Evolutionary conservation across 352 stramenopile genomes (phyloP).

Genomic region (Globisporangium carolinianum): DNA sequence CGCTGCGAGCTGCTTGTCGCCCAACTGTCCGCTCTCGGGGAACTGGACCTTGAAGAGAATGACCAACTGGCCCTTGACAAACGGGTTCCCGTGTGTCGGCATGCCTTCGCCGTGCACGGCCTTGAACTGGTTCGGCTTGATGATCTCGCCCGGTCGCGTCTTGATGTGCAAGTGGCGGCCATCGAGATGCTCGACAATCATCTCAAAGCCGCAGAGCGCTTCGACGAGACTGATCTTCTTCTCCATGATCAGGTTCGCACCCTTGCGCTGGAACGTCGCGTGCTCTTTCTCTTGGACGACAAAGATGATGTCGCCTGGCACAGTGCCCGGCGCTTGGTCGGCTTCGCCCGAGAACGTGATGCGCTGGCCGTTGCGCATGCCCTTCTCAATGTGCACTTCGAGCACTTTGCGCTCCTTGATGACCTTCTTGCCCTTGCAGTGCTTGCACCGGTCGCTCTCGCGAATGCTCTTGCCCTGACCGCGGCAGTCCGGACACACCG

Average conservation of each 20-base stretch:
- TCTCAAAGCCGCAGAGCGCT: slow-evolving; percentile 87
- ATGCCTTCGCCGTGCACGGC: slow-evolving; percentile 96
- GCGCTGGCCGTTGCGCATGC: slow-evolving; percentile 96
- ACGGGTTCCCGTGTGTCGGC: slow-evolving; percentile 96
- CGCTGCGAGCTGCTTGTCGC: slow-evolving; percentile 77
- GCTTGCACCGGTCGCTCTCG: slow-evolving; percentile 91
- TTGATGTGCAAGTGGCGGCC: slow-evolving; percentile 90
- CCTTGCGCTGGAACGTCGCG: slow-evolving; percentile 94
- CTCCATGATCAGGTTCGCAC: slow-evolving; percentile 94
- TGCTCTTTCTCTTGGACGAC: slow-evolving; percentile 98
- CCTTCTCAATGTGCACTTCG: slow-evolving; percentile 98
- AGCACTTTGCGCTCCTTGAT: slow-evolving; percentile 97
- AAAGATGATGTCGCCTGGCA: slow-evolving; percentile 95
- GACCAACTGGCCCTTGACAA: slow-evolving; percentile 97
- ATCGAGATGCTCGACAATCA: slow-evolving; percentile 92
- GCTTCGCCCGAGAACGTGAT: slow-evolving; percentile 96
- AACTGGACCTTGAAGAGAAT: slow-evolving; percentile 98
- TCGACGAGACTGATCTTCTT: slow-evolving; percentile 95
- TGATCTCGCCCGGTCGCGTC: slow-evolving; percentile 89
- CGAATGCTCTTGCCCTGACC: slow-evolving; percentile 93
- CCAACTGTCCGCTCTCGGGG: slow-evolving; percentile 84
- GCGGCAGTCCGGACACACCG: slow-evolving; percentile 89
- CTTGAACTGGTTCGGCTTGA: slow-evolving; percentile 92
- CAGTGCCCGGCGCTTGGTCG: slow-evolving; percentile 92
- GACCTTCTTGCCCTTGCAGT: slow-evolving; percentile 92